Percentiles rank a stretch among this genome's conserved stretches.
Conservation (phyloP, 108 stramenopile species). For the Cyclotella cryptica region DNA sequence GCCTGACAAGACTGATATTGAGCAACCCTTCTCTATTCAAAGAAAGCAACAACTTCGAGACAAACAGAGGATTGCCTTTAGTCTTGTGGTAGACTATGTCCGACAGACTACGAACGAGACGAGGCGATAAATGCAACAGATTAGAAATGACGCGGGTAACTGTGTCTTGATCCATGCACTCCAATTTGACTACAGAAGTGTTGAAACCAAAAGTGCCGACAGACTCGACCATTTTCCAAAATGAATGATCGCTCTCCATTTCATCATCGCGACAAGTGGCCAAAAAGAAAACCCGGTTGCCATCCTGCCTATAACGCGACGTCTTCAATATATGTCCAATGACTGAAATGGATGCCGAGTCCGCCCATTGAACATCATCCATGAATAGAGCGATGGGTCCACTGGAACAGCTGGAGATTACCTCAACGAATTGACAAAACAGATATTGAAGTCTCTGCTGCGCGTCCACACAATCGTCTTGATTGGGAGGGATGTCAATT, state of each 20-base stretch:
- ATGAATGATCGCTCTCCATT: too few relatives aligned
- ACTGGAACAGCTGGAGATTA: too few relatives aligned
- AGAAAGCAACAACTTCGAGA: too few relatives aligned
- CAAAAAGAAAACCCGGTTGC: background rate
- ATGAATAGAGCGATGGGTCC: constrained; percentile 18
- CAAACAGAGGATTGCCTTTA: too few relatives aligned
- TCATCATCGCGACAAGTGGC: constrained; percentile 24
- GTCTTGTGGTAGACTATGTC: constrained; percentile 21
- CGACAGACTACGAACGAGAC: constrained; percentile 6
- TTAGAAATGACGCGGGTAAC: constrained; percentile 23
- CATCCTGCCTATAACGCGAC: background rate
- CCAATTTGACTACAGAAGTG: constrained; percentile 1
- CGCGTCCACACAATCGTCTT: too few relatives aligned
- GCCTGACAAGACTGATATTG: background rate
- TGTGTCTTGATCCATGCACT: constrained; percentile 7
- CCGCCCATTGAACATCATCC: constrained; percentile 44
- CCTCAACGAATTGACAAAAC: too few relatives aligned
- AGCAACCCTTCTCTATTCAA: too few relatives aligned
- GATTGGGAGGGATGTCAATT: constrained; percentile 17
- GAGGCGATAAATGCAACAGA: constrained; percentile 11
- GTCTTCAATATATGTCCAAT: constrained; percentile 19
- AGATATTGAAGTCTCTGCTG: too few relatives aligned
- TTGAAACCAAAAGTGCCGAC: background rate
- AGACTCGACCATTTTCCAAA: constrained; percentile 22
- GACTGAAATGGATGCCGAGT: constrained; percentile 15